These are phyloP conservation scores for Diaporthe citri DNA, from an alignment of 2,329 filamentous ascomycete species.

Conservation along the genomic window DNA sequence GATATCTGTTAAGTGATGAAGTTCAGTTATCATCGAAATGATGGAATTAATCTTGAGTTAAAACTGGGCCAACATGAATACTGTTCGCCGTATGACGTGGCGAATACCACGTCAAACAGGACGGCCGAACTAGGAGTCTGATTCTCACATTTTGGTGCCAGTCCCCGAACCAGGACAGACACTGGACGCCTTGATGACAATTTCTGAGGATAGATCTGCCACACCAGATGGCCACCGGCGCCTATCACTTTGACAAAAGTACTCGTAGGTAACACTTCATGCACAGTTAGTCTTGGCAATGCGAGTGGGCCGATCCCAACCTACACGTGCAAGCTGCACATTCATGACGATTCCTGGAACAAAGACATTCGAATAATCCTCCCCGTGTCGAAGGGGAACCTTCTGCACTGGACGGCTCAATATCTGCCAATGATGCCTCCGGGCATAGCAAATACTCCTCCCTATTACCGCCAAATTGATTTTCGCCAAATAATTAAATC, in stretches of 20 bases:
- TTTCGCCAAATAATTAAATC: neutral
- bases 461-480: neutral
- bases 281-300: neutral
- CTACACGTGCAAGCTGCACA: neutral
- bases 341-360: neutral
- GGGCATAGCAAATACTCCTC: neutral
- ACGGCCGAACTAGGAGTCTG: neutral
- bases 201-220: neutral
- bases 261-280: neutral
- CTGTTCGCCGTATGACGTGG: too few relatives aligned
- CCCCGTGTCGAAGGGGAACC: fast-evolving
- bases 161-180: neutral
- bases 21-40: neutral
- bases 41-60: too few relatives aligned
- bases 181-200: neutral
- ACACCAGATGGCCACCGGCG: neutral
- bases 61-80: too few relatives aligned
- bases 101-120: too few relatives aligned
- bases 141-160: neutral
- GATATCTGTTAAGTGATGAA: neutral
- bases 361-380: neutral
- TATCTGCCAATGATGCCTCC: neutral
- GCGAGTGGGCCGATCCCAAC: neutral
- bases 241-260: neutral
- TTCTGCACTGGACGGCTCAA: too few relatives aligned